Conservation (phyloP, 1,284 basidiomycete species). For the Moniliophthora roreri region DNA sequence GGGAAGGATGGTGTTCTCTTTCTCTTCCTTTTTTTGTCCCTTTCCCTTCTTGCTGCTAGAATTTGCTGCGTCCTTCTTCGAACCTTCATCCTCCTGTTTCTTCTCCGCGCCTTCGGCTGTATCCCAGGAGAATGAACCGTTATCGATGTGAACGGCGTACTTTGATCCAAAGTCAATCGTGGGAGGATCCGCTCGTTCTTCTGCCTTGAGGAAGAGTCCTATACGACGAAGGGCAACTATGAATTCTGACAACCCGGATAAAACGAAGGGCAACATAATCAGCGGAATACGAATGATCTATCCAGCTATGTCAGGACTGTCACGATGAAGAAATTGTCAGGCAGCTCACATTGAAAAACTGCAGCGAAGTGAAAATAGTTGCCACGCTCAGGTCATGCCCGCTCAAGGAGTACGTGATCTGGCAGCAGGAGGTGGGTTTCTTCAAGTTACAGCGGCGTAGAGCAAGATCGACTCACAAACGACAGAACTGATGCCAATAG, state of each 20-base stretch:
- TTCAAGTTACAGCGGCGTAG: too few relatives aligned
- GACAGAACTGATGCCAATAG: constrained; percentile 58
- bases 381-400: constrained; percentile 54
- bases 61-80: constrained; percentile 21
- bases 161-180: constrained; percentile 41
- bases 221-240: constrained; percentile 64
- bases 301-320: background rate
- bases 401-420: constrained; percentile 55
- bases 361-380: constrained; percentile 59
- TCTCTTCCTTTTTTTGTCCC: constrained; percentile 17
- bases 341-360: constrained; percentile 62
- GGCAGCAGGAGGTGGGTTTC: background rate
- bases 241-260: constrained; percentile 55
- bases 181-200: constrained; percentile 60
- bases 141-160: constrained; percentile 57
- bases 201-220: constrained; percentile 58
- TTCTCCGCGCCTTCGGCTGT: constrained; percentile 23
- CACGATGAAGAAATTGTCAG: background rate
- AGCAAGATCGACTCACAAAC: constrained; percentile 53
- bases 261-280: constrained; percentile 50
- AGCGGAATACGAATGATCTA: constrained; percentile 45
- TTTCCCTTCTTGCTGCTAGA: constrained; percentile 13
- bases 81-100: constrained; percentile 24
- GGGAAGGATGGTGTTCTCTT: constrained; percentile 25
- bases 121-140: constrained; percentile 69